Percentiles rank a stretch among this genome's conserved stretches.
phyloP scores from a whole-genome alignment of 768 basidiomycete genomes.

The Leucosporidium creatinivorum region DNA sequence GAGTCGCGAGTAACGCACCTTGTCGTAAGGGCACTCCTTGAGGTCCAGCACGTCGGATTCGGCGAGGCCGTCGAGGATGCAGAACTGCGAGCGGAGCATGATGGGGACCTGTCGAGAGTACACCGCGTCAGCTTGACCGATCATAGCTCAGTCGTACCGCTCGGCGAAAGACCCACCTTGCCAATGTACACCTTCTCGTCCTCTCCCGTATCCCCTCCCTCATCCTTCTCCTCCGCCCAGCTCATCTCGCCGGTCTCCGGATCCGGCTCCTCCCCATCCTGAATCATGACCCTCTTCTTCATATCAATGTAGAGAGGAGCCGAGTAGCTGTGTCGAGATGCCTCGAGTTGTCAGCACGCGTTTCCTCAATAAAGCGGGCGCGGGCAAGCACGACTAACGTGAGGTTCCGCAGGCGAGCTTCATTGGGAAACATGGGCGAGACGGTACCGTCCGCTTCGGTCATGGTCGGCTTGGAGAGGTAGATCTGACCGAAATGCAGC shows the following conservation, averaged over 20 bases:
- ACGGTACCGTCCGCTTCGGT: slow-evolving; percentile 94
- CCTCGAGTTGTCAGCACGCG: not conserved
- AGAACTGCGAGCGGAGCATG: slow-evolving; percentile 93
- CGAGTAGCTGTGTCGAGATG: slow-evolving; percentile 53
- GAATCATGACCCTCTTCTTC: slow-evolving; percentile 72
- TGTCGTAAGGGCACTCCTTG: slow-evolving; percentile 97
- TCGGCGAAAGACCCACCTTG: slow-evolving; percentile 52
- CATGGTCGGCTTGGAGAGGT: slow-evolving; percentile 85
- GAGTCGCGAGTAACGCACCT: slow-evolving; percentile 32
- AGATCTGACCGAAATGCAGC: slow-evolving; percentile 96
- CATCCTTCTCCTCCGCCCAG: slow-evolving; percentile 32
- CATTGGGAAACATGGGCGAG: slow-evolving; percentile 90
- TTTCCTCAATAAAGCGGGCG: not conserved
- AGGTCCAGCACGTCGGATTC: slow-evolving; percentile 79
- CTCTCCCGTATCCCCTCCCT: slow-evolving; percentile 13
- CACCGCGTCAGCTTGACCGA: not conserved
- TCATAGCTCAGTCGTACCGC: not conserved
- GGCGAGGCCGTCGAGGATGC: slow-evolving; percentile 70
- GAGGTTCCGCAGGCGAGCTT: slow-evolving; percentile 85
- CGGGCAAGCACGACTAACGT: slow-evolving; percentile 46
- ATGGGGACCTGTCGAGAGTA: slow-evolving; percentile 67
- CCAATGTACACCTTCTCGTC: slow-evolving; percentile 85
- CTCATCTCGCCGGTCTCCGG: slow-evolving; percentile 45
- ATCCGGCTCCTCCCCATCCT: slow-evolving; percentile 63
- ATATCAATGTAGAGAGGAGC: slow-evolving; percentile 93